These are phyloP conservation scores for Eudorina sp. DNA, from an alignment of 139 green algal genomes.

Conservation along the genomic window DNA sequence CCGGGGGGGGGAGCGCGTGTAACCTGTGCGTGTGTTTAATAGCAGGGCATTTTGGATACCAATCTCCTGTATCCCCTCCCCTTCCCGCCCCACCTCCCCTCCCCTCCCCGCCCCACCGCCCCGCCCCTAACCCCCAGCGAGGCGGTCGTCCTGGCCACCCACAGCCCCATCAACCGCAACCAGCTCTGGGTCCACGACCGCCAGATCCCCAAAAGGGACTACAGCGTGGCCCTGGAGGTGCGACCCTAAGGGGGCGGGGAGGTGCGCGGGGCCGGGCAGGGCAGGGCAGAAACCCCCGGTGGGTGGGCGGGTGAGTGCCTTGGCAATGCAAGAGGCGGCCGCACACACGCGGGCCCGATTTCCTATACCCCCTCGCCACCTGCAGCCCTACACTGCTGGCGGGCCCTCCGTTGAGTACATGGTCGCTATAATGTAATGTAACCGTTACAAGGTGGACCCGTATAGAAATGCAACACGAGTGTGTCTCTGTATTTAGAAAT, in stretches of 20 bases:
- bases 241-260: background rate
- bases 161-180: constrained; percentile 50
- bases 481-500: too few relatives aligned
- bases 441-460: too few relatives aligned
- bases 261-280: background rate
- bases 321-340: too few relatives aligned
- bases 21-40: too few relatives aligned
- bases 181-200: constrained; percentile 48
- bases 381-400: too few relatives aligned
- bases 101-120: background rate
- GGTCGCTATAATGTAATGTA: too few relatives aligned
- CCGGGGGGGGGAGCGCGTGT: too few relatives aligned
- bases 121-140: background rate
- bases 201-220: constrained; percentile 25
- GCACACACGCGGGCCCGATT: too few relatives aligned
- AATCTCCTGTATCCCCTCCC: background rate
- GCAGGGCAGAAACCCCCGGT: background rate
- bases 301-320: background rate
- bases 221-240: constrained; percentile 38
- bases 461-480: too few relatives aligned
- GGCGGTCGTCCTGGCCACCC: constrained; percentile 43
- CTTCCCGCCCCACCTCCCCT: background rate
- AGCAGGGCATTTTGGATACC: too few relatives aligned
- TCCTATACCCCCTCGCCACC: too few relatives aligned
- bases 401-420: too few relatives aligned